Percentiles rank a stretch among this genome's conserved stretches.
These are phyloP conservation scores for Parastagonospora avenae DNA, from an alignment of 2,329 filamentous ascomycete species.

Conservation along the genomic window DNA sequence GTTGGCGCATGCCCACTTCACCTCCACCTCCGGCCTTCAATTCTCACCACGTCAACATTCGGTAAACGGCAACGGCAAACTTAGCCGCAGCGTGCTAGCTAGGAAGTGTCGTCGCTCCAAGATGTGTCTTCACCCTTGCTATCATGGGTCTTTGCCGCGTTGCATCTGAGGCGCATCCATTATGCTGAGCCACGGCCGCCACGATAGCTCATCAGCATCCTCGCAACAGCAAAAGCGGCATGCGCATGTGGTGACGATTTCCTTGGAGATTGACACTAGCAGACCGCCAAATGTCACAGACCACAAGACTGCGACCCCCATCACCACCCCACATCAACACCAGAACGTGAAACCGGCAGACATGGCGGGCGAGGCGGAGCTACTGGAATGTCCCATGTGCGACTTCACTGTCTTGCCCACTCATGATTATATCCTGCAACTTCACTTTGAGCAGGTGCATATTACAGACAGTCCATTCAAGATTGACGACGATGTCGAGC, in stretches of 20 bases:
- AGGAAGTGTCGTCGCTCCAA: too few species aligned
- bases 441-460: slow-evolving; percentile 50
- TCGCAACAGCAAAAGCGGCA: slow-evolving; percentile 8
- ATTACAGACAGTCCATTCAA: slow-evolving; percentile 46
- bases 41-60: too few species aligned
- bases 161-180: slow-evolving; percentile 7
- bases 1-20: too few species aligned
- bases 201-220: slow-evolving; percentile 12
- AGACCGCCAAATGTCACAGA: background rate
- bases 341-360: slow-evolving; percentile 3
- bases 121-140: too few species aligned
- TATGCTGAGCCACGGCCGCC: slow-evolving; percentile 24
- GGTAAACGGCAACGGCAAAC: too few species aligned
- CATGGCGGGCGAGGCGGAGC: slow-evolving; percentile 25
- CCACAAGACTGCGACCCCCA: background rate
- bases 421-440: slow-evolving; percentile 42
- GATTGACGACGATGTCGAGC: slow-evolving; percentile 37
- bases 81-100: too few species aligned
- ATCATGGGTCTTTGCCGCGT: slow-evolving; percentile 5
- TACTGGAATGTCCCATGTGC: slow-evolving; percentile 45
- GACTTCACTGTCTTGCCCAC: slow-evolving; percentile 32
- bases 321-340: background rate
- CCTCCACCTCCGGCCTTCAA: too few species aligned
- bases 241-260: slow-evolving; percentile 12
- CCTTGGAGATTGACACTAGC: background rate